Evolutionary conservation across 306 rosid genomes (phyloP), one percentile per base, ranked within the genome.

Genomic region (Glycine soja): DNA sequence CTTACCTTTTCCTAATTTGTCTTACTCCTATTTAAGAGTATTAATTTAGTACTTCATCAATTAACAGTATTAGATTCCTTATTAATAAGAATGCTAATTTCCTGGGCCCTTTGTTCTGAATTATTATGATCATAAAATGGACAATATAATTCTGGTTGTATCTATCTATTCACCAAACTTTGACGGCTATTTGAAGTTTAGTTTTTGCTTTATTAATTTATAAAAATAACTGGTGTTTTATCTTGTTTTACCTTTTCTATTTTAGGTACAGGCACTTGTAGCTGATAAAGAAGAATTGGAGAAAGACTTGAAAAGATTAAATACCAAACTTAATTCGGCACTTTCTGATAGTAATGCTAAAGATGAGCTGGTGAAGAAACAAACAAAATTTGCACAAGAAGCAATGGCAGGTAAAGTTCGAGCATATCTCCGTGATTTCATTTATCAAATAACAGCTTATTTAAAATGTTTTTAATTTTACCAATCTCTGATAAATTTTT

Each of bases 321-420:
- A 87, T 61, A 89, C 88, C 57, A 83, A 86, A 83, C 94, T 92
- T 84, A 77, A 86, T 88, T 84, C 80, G 47, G 87, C 87, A 34
- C 82, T 91, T 78, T 86, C 92, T 24, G 96, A 94, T 14, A 78
- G 92, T 81, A 81, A 88, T 66, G 77, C 85, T 61, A 94, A 94
- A 85, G 96, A 90, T 88, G 98, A 91, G 73, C 86, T 94, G 32
- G 90, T 86, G 81, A 92, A 85, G 85, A 90, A 87, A 80, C 96
- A 92, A 58, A 87, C 92, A 24, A 90, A 88, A 84, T 81, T 82
- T 86, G 89, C 89, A 5, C 97, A 90, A 79, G 97, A 94, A 71
- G 92, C 97, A 64, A 79, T 88, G 66, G 85, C 90, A 74, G 95
- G 98, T 94, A 86, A 79, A 10, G 3, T 78, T 82, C 8, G 19